Percentiles rank a stretch among this genome's conserved stretches.
Evolutionary conservation across 2,329 filamentous ascomycete species (phyloP).

Genomic region (Venturia oleaginea): DNA sequence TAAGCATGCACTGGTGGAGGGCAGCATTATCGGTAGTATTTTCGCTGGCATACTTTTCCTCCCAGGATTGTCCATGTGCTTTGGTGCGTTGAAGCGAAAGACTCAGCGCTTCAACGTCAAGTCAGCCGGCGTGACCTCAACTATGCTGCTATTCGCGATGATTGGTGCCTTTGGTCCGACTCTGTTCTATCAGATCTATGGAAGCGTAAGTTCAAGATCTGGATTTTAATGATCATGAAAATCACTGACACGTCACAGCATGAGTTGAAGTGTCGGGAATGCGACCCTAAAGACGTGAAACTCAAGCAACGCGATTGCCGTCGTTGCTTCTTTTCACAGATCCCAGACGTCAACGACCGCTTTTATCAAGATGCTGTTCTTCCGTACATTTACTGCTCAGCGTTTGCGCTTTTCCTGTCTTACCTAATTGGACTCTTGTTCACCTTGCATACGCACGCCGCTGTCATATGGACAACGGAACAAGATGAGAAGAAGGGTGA

Average conservation of each 20-base stretch:
- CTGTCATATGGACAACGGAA: constrained; percentile 92
- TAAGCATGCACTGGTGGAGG: constrained; percentile 87
- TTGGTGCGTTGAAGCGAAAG: constrained; percentile 93
- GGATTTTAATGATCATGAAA: constrained; percentile 9
- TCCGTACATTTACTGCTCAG: constrained; percentile 87
- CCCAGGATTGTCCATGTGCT: constrained; percentile 95
- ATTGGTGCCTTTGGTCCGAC: constrained; percentile 94
- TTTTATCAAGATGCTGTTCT: constrained; percentile 89
- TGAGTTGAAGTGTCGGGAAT: constrained; percentile 73
- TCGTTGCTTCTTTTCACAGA: constrained; percentile 88
- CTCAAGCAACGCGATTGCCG: constrained; percentile 62
- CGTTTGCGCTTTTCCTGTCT: constrained; percentile 76
- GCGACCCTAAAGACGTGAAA: constrained; percentile 40
- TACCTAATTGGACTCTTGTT: constrained; percentile 94
- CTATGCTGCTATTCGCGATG: constrained; percentile 93
- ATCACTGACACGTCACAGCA: constrained; percentile 48
- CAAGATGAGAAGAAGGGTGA: constrained; percentile 39
- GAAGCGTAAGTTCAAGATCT: constrained; percentile 51
- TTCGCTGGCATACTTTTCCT: constrained; percentile 94
- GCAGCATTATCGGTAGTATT: constrained; percentile 94
- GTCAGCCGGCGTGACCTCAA: constrained; percentile 92
- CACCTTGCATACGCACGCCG: constrained; percentile 88
- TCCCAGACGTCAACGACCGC: constrained; percentile 70
- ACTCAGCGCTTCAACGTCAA: constrained; percentile 97
- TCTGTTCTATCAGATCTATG: constrained; percentile 97